These are phyloP conservation scores for Dactylellina cionopaga DNA, from an alignment of 2,329 filamentous ascomycete species.

Conservation along the genomic window DNA sequence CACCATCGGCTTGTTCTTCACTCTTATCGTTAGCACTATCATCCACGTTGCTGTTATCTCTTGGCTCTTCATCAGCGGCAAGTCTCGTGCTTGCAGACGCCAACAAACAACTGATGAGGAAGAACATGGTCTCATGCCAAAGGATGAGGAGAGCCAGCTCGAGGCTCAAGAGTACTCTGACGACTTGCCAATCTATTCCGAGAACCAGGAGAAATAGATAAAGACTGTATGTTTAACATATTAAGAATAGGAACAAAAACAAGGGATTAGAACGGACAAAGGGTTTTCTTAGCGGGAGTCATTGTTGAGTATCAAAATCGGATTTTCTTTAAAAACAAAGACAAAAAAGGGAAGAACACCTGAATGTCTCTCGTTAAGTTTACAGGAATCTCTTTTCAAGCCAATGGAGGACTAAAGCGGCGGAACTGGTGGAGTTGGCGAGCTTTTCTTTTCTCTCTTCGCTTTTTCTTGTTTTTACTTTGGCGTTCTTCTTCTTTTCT, in stretches of 20 bases:
- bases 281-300: slow-evolving; percentile 10
- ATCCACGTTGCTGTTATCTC: slow-evolving; percentile 33
- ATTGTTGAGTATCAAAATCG: slow-evolving; percentile 12
- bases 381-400: slow-evolving; percentile 19
- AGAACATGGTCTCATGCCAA: slow-evolving; percentile 43
- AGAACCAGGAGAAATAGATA: slow-evolving; percentile 44
- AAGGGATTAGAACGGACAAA: neutral
- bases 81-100: slow-evolving; percentile 16
- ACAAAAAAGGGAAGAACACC: neutral
- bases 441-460: neutral
- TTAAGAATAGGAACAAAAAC: neutral
- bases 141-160: slow-evolving; percentile 40
- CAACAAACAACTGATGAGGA: slow-evolving; percentile 24
- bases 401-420: neutral
- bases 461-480: neutral
- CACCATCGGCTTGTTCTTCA: slow-evolving; percentile 49
- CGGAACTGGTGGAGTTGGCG: neutral
- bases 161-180: slow-evolving; percentile 26
- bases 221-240: neutral
- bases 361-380: slow-evolving; percentile 28
- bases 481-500: neutral
- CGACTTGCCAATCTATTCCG: slow-evolving; percentile 41
- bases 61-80: slow-evolving; percentile 34
- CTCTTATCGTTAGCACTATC: slow-evolving; percentile 40
- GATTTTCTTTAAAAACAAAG: slow-evolving; percentile 11